A percentile compares a stretch with the other conserved stretches of the same genome.
These are phyloP conservation scores for Coemansia sp. DNA, from an alignment of 192 early-diverging fungal species.

Conservation along the genomic window DNA sequence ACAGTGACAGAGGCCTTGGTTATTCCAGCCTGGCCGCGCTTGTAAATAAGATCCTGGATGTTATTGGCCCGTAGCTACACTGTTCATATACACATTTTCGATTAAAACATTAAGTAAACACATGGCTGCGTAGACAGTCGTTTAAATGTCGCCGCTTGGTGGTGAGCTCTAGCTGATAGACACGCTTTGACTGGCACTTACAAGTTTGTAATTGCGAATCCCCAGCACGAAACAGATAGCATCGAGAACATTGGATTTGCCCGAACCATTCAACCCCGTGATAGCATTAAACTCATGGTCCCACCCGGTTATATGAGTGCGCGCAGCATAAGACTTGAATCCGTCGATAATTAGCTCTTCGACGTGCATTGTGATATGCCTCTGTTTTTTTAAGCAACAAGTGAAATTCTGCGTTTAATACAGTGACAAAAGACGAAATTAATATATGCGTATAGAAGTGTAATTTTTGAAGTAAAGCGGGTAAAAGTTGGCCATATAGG, in stretches of 20 bases:
- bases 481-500: no score
- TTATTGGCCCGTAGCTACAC: constrained; percentile 82
- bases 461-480: no score
- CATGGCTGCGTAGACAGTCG: background rate
- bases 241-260: constrained; percentile 98
- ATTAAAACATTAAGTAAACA: background rate
- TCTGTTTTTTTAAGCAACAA: no score
- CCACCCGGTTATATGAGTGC: constrained; percentile 97
- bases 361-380: constrained; percentile 65
- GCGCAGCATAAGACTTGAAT: constrained; percentile 97
- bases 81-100: background rate
- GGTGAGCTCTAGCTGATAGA: no score
- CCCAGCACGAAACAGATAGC: constrained; percentile 99
- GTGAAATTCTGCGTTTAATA: no score
- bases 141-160: no score
- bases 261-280: constrained; percentile 96
- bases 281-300: constrained; percentile 98
- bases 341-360: constrained; percentile 97
- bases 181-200: constrained; percentile 33
- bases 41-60: constrained; percentile 96
- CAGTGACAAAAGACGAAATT: no score
- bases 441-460: no score
- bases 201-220: constrained; percentile 88
- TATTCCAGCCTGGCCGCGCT: constrained; percentile 98
- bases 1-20: constrained; percentile 96